Evolutionary conservation across 495 filamentous ascomycete genomes (phyloP), one percentile per base, ranked within the genome.

Genomic region (Rostrohypoxylon terebratum): DNA sequence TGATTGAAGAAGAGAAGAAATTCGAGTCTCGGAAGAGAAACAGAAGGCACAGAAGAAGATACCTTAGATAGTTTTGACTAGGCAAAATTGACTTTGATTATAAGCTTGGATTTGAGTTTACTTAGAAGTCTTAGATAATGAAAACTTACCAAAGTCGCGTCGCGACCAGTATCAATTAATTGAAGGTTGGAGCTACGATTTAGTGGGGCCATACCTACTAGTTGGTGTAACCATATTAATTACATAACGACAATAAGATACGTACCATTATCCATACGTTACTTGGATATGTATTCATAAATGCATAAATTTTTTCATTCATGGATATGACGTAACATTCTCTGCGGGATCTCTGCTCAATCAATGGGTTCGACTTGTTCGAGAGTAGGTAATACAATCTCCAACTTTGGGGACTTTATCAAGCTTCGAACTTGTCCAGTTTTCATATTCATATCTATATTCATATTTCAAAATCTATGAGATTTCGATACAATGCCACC

Each of bases 401-500:
- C 6, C 8, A 53, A 25, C 48, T 53, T 53, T 3, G 14, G 6
- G 20, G 14, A 53, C 10, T 3, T 28, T 20, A 25, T n/a, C 48
- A 36, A 55, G 20, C 28, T 11, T 55, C 20, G 4, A 55, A 55
- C 0, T 9, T 7, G 18, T 62, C 21, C 1, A 48, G 0, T 6
- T 48, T 16, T 48, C 16, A 6, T 10, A 55, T 48, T 20, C 33
- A 44, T n/a, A n/a, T 28, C 6, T 5, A 28, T 28, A 3, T 28
- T 48, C 16, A n/a, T 11, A 55, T 48, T 20, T 21, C 31, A 45
- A 14, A 1, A 16, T n/a, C 51, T 38, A 47, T 16, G 31, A 45
- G 8, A 3, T 51, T 59, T 18, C 11, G 21, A 42, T 50, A 66
- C 54, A 50, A 84, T 84, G 82, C 73, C 80, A 54, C 73, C 80